Conservation (phyloP, 495 filamentous ascomycete species). For the Aspergillus sparsus region DNA sequence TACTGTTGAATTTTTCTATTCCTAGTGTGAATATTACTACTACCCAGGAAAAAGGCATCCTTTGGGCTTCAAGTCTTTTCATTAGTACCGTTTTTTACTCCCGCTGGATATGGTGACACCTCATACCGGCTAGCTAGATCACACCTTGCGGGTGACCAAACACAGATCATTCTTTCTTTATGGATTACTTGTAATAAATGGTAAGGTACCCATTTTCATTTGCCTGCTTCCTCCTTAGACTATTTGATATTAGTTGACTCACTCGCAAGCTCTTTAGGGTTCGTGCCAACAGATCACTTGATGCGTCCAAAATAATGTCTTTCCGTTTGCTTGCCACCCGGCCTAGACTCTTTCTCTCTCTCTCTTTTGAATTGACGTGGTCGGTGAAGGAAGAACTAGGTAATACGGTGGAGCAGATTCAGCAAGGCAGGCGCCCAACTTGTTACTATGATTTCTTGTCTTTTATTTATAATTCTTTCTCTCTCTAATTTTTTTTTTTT, state of each 20-base stretch:
- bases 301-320: neutral
- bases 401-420: neutral
- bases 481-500: no score
- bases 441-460: no score
- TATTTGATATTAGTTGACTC: constrained; percentile 1
- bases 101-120: neutral
- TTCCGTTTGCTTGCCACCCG: neutral
- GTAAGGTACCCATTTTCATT: neutral
- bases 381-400: neutral
- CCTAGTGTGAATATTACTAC: neutral
- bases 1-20: neutral
- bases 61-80: neutral
- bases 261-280: neutral
- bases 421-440: neutral
- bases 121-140: neutral
- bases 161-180: neutral
- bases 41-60: neutral
- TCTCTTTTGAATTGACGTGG: neutral
- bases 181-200: neutral
- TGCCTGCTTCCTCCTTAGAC: neutral
- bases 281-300: neutral
- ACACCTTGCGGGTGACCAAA: neutral
- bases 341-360: neutral
- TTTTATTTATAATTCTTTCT: no score
- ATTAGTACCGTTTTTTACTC: neutral